Conservation (phyloP, 306 rosid genomes). For the peach (Prunus persica) region DNA sequence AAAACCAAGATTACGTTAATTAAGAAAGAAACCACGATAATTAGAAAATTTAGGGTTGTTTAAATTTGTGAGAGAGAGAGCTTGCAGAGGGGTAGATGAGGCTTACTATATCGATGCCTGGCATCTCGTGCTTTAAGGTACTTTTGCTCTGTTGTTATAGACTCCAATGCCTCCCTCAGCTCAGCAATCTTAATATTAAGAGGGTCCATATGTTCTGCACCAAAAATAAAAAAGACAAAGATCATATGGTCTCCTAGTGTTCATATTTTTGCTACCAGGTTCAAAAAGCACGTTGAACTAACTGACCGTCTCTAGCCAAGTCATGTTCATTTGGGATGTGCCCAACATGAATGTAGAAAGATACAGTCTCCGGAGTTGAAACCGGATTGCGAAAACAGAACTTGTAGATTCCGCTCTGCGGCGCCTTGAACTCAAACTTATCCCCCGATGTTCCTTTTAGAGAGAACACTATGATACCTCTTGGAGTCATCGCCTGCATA, state of each 20-base stretch:
- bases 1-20: neutral
- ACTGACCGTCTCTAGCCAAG: conserved; percentile 12
- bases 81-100: neutral
- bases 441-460: neutral
- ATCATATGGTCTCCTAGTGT: neutral
- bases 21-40: neutral
- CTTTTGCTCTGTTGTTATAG: conserved; percentile 12
- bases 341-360: conserved; percentile 16
- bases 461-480: neutral
- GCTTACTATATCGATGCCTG: conserved; percentile 15
- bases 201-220: conserved; percentile 17
- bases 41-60: neutral
- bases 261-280: neutral
- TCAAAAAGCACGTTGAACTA: no score
- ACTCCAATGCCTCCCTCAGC: conserved; percentile 16
- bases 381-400: conserved; percentile 14
- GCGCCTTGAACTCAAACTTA: neutral
- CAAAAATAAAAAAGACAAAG: neutral
- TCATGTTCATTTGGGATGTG: conserved; percentile 10
- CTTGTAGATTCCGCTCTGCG: neutral
- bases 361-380: neutral
- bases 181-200: conserved; percentile 15
- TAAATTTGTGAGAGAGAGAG: no score
- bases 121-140: conserved; percentile 7
- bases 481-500: neutral